Conservation (phyloP, 305 asterid genomes). For the Euphrasia arctica region DNA sequence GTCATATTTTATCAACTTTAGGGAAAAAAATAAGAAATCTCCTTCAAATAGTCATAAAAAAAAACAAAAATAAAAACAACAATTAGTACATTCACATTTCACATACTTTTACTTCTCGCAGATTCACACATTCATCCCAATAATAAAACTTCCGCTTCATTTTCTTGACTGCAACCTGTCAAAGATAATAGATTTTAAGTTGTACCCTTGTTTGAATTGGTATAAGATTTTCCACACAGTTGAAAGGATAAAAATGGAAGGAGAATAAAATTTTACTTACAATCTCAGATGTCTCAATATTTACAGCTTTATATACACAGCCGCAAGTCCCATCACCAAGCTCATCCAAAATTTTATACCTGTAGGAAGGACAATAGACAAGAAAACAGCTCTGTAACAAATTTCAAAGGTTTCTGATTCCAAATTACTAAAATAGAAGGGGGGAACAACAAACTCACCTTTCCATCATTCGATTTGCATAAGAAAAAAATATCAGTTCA, state of each 20-base stretch:
- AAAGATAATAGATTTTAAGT: slow-evolving; percentile 26
- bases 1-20: too few species aligned
- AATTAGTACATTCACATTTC: slow-evolving; percentile 21
- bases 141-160: slow-evolving; percentile 88
- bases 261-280: slow-evolving; percentile 41
- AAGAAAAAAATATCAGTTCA: slow-evolving; percentile 36
- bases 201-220: neutral
- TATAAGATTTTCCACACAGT: neutral
- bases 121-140: slow-evolving; percentile 90
- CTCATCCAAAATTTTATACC: slow-evolving; percentile 80
- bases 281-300: slow-evolving; percentile 68
- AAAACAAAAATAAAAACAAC: neutral
- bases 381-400: slow-evolving; percentile 22
- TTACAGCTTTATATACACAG: slow-evolving; percentile 85
- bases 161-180: slow-evolving; percentile 93
- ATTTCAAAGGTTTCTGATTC: slow-evolving; percentile 3
- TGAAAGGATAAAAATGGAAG: slow-evolving; percentile 13
- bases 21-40: neutral
- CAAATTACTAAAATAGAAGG: slow-evolving; percentile 6
- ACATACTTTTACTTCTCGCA: slow-evolving; percentile 83
- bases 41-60: too few species aligned
- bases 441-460: slow-evolving; percentile 40
- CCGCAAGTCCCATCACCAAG: slow-evolving; percentile 97
- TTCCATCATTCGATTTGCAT: slow-evolving; percentile 61
- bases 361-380: slow-evolving; percentile 28